Conservation (phyloP, 148 eudicot species). For the Talinum fruticosum region DNA sequence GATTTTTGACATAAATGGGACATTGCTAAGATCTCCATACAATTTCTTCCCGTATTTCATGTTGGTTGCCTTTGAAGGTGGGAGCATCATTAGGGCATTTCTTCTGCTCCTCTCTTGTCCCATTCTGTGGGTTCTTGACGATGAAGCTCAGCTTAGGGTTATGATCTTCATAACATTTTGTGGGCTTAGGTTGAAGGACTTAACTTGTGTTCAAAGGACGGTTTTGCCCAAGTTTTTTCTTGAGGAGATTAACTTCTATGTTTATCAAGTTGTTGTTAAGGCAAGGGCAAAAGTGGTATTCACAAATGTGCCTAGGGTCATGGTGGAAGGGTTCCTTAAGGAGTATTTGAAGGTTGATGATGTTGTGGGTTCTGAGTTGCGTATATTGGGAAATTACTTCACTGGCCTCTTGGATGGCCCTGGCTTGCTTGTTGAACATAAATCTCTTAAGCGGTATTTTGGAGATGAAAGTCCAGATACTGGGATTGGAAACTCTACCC, state of each 20-base stretch:
- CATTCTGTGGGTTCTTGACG: constrained; percentile 37
- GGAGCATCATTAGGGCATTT: constrained; percentile 74
- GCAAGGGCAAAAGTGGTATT: constrained; percentile 43
- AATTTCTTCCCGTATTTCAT: constrained; percentile 85
- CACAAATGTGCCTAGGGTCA: constrained; percentile 77
- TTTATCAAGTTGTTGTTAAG: constrained; percentile 42
- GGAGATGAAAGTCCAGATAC: constrained; percentile 57
- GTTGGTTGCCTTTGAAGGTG: constrained; percentile 97
- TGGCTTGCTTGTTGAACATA: constrained; percentile 56
- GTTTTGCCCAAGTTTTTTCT: constrained; percentile 93
- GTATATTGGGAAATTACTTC: constrained; percentile 43
- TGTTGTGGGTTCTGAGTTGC: constrained; percentile 74
- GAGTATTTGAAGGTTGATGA: constrained; percentile 64
- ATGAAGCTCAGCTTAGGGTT: constrained; percentile 48
- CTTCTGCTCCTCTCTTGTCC: constrained; percentile 62
- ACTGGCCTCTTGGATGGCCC: constrained; percentile 43
- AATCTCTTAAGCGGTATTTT: constrained; percentile 53
- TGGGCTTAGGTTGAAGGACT: constrained; percentile 61
- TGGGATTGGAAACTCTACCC: constrained; percentile 59
- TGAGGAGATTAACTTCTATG: constrained; percentile 61
- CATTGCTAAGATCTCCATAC: constrained; percentile 46
- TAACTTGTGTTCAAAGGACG: constrained; percentile 60
- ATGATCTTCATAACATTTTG: constrained; percentile 89
- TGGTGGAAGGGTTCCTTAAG: constrained; percentile 77
- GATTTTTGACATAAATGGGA: constrained; percentile 61